Base-by-base conservation (phyloP, 495 filamentous ascomycete species). In the Lophiotrema nucula region DNA sequence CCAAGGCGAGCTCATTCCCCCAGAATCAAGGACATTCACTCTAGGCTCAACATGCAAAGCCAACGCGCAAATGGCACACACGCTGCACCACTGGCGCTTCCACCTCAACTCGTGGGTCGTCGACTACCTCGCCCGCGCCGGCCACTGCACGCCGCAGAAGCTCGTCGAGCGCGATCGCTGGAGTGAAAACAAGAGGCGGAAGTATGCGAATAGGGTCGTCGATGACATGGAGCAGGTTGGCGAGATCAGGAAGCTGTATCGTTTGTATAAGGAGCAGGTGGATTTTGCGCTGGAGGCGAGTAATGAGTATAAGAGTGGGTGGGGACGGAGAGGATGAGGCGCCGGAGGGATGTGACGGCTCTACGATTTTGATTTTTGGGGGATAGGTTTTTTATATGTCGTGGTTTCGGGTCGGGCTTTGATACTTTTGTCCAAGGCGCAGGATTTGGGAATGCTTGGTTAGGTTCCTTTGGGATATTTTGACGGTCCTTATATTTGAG, bases 71-170 rank as follows among this genome's bases (percentile, higher is more conserved):
- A 83, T 82, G 15, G 86, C 86, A 0, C 89, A 92, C 62, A 78
- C 76, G 0, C 75, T 92, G 1, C 76, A 78, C 0, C 89, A 93
- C 70, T 93, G 89, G 89, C 85, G 86, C 38, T 80, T 80, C 63
- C 80, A 83, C 26, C 82, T 92, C 38, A 86, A 88, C 57, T 76
- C 87, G 57, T 86, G 77, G 78, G 84, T 90, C 2, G 74, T 86
- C 13, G 74, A 81, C 15, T 81, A 80, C 48, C 79, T 93, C 3
- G 66, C 72, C 4, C 63, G 64, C 12, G 72, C 80, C 45, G 85
- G 86, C 11, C 77, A 83, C 53, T 68, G 80, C 27, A 68, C 69
- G 0, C 70, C 80, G 5, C 67, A 78, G 2, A 77, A 82, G 47
- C 73, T 88, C 21, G 66, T 85, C 3, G 69, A 80, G 60, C 74